phyloP scores from a whole-genome alignment of 2,329 filamentous ascomycete species.

The Achaetomium macrosporum region DNA sequence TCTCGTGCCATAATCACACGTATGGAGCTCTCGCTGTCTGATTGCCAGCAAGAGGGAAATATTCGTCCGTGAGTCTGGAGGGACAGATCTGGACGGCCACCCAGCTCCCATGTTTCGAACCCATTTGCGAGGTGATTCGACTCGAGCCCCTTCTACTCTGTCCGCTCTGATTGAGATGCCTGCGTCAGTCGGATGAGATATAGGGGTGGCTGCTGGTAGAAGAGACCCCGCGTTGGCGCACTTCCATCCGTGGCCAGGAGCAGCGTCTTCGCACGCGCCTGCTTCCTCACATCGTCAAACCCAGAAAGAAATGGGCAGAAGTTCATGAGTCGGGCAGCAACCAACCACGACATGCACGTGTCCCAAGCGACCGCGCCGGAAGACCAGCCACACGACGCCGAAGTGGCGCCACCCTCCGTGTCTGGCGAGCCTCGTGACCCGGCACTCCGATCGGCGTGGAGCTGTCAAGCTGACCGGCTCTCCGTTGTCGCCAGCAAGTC shows the following conservation, averaged over 20 bases:
- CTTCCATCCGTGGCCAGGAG: neutral
- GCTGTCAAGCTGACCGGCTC: neutral
- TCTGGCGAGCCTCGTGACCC: constrained; percentile 7
- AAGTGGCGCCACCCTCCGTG: neutral
- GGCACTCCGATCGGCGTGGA: neutral
- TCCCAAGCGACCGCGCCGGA: neutral
- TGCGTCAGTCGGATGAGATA: too few species aligned
- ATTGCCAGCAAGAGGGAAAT: too few species aligned
- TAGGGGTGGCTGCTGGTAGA: too few species aligned
- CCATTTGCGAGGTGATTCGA: neutral
- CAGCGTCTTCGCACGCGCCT: too few species aligned
- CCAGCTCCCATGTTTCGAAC: neutral
- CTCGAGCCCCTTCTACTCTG: too few species aligned
- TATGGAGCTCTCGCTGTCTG: too few species aligned
- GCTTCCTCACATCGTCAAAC: neutral
- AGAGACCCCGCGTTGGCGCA: too few species aligned
- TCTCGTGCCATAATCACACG: too few species aligned
- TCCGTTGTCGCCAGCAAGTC: neutral
- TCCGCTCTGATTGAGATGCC: too few species aligned
- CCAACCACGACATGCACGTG: neutral
- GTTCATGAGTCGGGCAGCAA: neutral
- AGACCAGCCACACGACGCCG: neutral
- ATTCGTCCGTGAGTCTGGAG: too few species aligned
- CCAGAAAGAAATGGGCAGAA: neutral
- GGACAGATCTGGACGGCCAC: too few species aligned